These are phyloP conservation scores for Metschnikowia sp. DNA, from an alignment of 805 yeast genomes.

Conservation along the genomic window DNA sequence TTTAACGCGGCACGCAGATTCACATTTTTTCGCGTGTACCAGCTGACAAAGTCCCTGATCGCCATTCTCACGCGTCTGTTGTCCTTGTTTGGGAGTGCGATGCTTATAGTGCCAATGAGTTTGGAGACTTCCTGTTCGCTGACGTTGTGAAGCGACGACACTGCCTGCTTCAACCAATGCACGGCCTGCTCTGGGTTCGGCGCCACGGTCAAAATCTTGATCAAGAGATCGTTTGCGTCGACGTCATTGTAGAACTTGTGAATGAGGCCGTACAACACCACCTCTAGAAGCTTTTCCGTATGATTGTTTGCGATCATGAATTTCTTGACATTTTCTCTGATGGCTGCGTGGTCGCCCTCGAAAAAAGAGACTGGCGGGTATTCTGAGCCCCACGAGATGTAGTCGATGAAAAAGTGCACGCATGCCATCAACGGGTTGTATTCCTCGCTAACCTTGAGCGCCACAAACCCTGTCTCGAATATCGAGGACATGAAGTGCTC, in stretches of 20 bases:
- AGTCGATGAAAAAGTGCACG: constrained; percentile 75
- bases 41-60: constrained; percentile 71
- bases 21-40: constrained; percentile 80
- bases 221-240: constrained; percentile 72
- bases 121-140: constrained; percentile 66
- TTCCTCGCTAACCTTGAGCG: constrained; percentile 53
- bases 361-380: constrained; percentile 75
- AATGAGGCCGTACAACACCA: constrained; percentile 63
- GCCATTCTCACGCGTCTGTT: constrained; percentile 69
- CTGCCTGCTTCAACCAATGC: constrained; percentile 60
- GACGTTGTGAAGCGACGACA: constrained; percentile 60
- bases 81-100: constrained; percentile 64
- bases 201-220: constrained; percentile 55
- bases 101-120: constrained; percentile 52
- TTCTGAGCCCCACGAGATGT: constrained; percentile 79
- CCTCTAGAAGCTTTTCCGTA: constrained; percentile 55
- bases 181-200: constrained; percentile 43
- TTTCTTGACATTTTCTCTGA: constrained; percentile 51
- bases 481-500: constrained; percentile 49
- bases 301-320: constrained; percentile 41
- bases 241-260: constrained; percentile 68
- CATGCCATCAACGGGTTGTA: constrained; percentile 67
- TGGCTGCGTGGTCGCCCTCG: constrained; percentile 36
- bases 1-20: constrained; percentile 19
- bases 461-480: constrained; percentile 56